Conservation (phyloP, 306 rosid genomes). For the Vigna trinervia region DNA sequence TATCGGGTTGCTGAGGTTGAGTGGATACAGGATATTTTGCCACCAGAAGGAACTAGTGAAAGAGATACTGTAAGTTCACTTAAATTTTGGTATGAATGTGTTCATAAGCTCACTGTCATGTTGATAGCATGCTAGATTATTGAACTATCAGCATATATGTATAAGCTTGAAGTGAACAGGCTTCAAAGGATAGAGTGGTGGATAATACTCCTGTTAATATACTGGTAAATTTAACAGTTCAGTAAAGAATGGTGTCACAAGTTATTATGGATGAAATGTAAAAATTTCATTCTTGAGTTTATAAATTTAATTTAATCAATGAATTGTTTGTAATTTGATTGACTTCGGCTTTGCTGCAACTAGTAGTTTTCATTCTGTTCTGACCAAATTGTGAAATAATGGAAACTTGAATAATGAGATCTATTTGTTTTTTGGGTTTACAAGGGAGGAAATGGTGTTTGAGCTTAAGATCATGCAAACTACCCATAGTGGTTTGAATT, state of each 20-base stretch:
- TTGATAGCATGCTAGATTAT: slow-evolving; percentile 7
- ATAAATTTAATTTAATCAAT: background rate
- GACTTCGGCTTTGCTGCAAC: slow-evolving; percentile 23
- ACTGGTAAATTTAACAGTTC: background rate
- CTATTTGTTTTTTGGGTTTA: background rate
- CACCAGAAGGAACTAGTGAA: slow-evolving; percentile 76
- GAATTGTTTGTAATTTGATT: slow-evolving; percentile 11
- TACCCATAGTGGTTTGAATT: background rate
- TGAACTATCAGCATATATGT: background rate
- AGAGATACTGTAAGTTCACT: slow-evolving; percentile 67
- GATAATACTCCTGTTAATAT: slow-evolving; percentile 1
- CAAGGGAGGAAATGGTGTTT: background rate
- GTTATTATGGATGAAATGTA: slow-evolving; percentile 28
- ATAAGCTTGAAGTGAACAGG: slow-evolving; percentile 28
- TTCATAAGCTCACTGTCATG: slow-evolving; percentile 4
- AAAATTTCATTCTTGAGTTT: slow-evolving; percentile 18
- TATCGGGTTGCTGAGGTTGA: slow-evolving; percentile 96
- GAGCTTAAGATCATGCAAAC: background rate
- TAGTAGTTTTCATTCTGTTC: slow-evolving; percentile 1
- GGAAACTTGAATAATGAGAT: slow-evolving; percentile 21
- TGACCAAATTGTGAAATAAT: slow-evolving; percentile 29
- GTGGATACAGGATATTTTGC: slow-evolving; percentile 77
- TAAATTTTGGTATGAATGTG: slow-evolving; percentile 37
- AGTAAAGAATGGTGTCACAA: slow-evolving; percentile 21
- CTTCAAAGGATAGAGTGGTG: slow-evolving; percentile 5